These are phyloP conservation scores for Hibiscus mutabilis DNA, from an alignment of 345 rosid species.

Conservation along the genomic window DNA sequence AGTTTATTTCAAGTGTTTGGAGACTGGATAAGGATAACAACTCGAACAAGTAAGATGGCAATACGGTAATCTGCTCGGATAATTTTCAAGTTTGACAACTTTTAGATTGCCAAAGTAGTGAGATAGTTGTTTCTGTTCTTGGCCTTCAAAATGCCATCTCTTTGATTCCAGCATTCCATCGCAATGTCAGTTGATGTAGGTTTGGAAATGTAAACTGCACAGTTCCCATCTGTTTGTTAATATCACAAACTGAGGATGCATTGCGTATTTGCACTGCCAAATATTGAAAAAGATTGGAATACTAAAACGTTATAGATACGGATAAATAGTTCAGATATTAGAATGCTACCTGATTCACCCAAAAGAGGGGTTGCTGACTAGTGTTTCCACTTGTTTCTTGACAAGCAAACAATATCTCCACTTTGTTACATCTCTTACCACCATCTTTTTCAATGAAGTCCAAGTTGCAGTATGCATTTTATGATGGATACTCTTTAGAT, in stretches of 20 bases:
- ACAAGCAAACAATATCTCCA: background rate
- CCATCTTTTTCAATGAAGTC: background rate
- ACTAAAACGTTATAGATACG: background rate
- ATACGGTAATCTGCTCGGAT: background rate
- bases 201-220: too few relatives aligned
- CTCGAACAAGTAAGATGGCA: background rate
- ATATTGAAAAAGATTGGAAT: too few relatives aligned
- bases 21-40: too few relatives aligned
- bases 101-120: background rate
- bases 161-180: too few relatives aligned
- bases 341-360: background rate
- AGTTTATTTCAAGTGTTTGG: too few relatives aligned
- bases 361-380: background rate
- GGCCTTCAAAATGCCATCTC: too few relatives aligned
- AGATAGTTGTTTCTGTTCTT: too few relatives aligned
- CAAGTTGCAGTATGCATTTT: background rate
- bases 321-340: background rate
- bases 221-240: too few relatives aligned
- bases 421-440: background rate
- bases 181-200: too few relatives aligned
- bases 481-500: too few relatives aligned
- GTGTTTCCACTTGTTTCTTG: background rate
- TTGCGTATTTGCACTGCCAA: too few relatives aligned
- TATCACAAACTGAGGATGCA: too few relatives aligned
- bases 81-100: background rate